Base-by-base conservation (phyloP, 805 yeast genomes). In the Brettanomyces anomalus region DNA sequence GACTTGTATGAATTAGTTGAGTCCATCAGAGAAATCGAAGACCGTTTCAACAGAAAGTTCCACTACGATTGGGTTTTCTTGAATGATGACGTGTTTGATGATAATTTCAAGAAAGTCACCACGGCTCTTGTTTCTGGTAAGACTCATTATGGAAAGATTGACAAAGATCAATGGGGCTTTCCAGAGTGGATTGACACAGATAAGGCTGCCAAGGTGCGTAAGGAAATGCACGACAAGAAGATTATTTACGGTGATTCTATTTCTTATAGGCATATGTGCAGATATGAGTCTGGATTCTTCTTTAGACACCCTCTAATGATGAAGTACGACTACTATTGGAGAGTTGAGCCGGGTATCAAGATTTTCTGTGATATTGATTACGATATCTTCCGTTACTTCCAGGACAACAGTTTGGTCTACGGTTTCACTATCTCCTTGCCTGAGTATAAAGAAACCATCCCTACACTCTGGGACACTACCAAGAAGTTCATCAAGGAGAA, bases 11-110 rank as follows among this genome's bases (percentile, higher is more conserved):
- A 72, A 20, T 63, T 85, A 41, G 64, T 77, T 37, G 74, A 68
- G 28, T 78, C 94, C 6, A 82, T 85, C 46, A 72, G 85, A 60
- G 75, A 80, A 39, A 74, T 89, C 43, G 97, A 90, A 65, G 97
- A 88, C 61, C 71, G 96, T 49, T 90, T 93, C 71, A 90, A 90
- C 68, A 59, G 66, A 15, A 72, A 84, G 39, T 89, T 66, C 66
- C 72, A 84, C 49, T 90, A 90, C 58, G 97, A 94, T 53, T 90
- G 97, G 97, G 93, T 88, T 21, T 93, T 90, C 62, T 70, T 90
- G 54, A 90, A 90, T 62, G 96, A 90, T 60, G 87, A 80, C 45
- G 81, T 74, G 39, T 93, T 90, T 65, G 70, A 77, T 41, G 88
- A 85, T 3, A 93, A 86, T 53, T 90, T 93, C 63, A 85, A 77